Evolutionary conservation across 306 rosid genomes (phyloP).

Genomic region (Prunus padus): DNA sequence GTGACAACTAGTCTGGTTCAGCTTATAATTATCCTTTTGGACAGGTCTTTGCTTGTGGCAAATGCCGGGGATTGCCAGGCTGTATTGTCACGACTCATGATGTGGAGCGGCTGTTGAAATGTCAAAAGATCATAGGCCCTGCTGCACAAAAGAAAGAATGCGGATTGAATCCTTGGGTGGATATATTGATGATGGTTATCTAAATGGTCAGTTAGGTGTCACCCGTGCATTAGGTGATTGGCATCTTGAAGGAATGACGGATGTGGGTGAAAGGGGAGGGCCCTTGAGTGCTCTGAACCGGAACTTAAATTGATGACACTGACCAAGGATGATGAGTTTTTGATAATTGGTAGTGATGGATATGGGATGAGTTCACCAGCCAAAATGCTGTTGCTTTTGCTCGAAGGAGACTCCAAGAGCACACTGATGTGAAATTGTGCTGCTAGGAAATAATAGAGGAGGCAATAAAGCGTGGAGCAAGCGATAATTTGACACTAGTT

Average conservation of each 20-base stretch:
- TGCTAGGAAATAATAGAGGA: constrained; percentile 77
- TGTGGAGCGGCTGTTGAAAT: constrained; percentile 63
- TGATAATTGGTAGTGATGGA: constrained; percentile 92
- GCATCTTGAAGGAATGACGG: constrained; percentile 97
- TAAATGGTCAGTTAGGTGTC: constrained; percentile 74
- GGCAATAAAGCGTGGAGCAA: constrained; percentile 69
- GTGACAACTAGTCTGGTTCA: not conserved
- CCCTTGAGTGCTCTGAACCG: constrained; percentile 90
- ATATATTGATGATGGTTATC: constrained; percentile 61
- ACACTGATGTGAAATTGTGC: constrained; percentile 77
- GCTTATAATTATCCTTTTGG: constrained; percentile 5
- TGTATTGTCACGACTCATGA: constrained; percentile 65
- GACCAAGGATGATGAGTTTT: constrained; percentile 78
- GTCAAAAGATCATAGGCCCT: constrained; percentile 84
- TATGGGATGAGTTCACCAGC: constrained; percentile 84
- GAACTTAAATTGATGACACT: constrained; percentile 69
- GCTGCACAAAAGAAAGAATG: constrained; percentile 62
- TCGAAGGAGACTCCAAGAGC: constrained; percentile 72
- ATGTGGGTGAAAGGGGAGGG: constrained; percentile 56
- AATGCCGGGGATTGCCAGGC: constrained; percentile 97
- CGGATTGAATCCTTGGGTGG: constrained; percentile 80
- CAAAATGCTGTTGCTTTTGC: constrained; percentile 80
- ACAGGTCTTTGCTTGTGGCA: constrained; percentile 90
- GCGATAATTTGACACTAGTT: constrained; percentile 76
- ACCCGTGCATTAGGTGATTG: constrained; percentile 93